phyloP scores from a whole-genome alignment of 768 basidiomycete genomes.

The Grammothele lineata region DNA sequence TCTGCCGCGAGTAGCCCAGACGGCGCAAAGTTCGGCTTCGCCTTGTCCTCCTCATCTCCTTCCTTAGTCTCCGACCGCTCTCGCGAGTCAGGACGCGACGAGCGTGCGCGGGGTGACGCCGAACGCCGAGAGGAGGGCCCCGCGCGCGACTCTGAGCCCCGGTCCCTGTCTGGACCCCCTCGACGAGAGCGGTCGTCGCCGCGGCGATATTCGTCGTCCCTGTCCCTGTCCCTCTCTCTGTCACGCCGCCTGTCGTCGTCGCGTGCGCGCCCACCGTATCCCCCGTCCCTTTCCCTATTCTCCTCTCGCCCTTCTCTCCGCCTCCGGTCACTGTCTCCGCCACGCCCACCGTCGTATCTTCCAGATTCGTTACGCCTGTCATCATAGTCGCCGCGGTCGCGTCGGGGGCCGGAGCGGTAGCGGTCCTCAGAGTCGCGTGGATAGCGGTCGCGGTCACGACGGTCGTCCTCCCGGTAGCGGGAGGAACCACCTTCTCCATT shows the following conservation, averaged over 20 bases:
- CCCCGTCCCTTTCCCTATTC: conserved; percentile 12
- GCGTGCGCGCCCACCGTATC: conserved; percentile 12
- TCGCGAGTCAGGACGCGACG: conserved; percentile 26
- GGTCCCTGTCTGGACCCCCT: background rate
- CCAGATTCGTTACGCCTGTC: background rate
- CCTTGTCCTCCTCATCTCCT: conserved; percentile 59
- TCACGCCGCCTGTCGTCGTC: conserved; percentile 21
- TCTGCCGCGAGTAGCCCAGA: conserved; percentile 94
- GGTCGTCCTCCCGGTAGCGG: conserved; percentile 1
- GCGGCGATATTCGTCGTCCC: conserved; percentile 18
- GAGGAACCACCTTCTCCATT: conserved; percentile 2
- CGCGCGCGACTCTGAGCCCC: conserved; percentile 6
- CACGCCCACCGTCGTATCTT: background rate
- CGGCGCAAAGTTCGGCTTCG: conserved; percentile 84
- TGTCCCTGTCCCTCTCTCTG: conserved; percentile 17
- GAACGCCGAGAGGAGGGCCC: conserved; percentile 42
- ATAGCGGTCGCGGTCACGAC: background rate
- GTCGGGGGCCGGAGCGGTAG: no score
- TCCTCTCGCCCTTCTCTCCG: conserved; percentile 5
- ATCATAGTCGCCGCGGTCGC: background rate
- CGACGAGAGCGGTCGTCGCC: no score
- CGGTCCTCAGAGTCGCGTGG: background rate
- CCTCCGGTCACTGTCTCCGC: conserved; percentile 5
- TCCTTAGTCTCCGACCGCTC: conserved; percentile 38
- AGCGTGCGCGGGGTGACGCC: conserved; percentile 49